A percentile compares a stretch with the other conserved stretches of the same genome.
Evolutionary conservation across 2,329 filamentous ascomycete species (phyloP).

Genomic region (Xylariaceae sp.): DNA sequence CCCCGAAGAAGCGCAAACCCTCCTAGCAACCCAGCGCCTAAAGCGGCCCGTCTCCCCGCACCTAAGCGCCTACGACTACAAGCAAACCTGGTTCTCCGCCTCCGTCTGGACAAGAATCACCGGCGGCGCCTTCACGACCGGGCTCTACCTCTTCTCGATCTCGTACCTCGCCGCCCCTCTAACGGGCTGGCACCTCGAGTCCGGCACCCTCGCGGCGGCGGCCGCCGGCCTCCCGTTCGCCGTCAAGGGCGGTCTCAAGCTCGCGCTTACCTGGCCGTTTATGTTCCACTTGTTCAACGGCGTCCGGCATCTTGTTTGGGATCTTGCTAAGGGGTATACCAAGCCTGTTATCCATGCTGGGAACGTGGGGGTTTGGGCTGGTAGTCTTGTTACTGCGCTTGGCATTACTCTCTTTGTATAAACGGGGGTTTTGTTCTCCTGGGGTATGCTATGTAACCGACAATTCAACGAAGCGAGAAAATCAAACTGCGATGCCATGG

Average conservation of each 20-base stretch:
- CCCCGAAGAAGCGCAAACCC: slow-evolving; percentile 49
- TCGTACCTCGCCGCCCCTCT: slow-evolving; percentile 78
- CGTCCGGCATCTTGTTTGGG: slow-evolving; percentile 51
- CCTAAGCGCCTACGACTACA: slow-evolving; percentile 76
- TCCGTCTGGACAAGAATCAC: slow-evolving; percentile 77
- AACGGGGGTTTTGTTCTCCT: too few species aligned
- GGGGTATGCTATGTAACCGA: too few species aligned
- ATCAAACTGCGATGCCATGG: too few species aligned
- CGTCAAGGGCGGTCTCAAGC: slow-evolving; percentile 55
- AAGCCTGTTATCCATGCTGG: slow-evolving; percentile 44
- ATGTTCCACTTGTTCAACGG: slow-evolving; percentile 55
- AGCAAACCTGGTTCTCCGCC: slow-evolving; percentile 79
- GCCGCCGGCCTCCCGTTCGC: slow-evolving; percentile 57
- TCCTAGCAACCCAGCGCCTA: slow-evolving; percentile 78
- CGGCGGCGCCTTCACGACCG: slow-evolving; percentile 66
- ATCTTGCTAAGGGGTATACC: slow-evolving; percentile 48
- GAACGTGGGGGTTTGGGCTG: slow-evolving; percentile 47
- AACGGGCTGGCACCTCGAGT: slow-evolving; percentile 61
- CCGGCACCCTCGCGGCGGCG: slow-evolving; percentile 55
- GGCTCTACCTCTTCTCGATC: slow-evolving; percentile 73
- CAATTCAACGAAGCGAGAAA: too few species aligned
- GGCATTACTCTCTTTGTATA: slow-evolving; percentile 49
- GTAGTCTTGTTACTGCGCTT: slow-evolving; percentile 42
- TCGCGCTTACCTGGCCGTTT: slow-evolving; percentile 55
- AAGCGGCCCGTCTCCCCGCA: slow-evolving; percentile 81